Conservation (phyloP, 1,284 basidiomycete genomes). For the Chiua sp. region DNA sequence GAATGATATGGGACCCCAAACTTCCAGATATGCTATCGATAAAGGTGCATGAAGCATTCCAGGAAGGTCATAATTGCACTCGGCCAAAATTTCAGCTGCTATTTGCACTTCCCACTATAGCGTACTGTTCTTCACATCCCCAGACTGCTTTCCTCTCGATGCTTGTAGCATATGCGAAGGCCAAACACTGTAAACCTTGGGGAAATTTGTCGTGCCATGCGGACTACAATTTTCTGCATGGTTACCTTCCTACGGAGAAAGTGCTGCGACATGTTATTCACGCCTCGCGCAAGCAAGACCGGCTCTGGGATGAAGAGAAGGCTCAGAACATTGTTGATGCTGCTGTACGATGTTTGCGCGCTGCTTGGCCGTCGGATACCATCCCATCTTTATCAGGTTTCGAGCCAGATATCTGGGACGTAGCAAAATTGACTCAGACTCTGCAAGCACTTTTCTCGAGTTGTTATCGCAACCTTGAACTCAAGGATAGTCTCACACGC, state of each 20-base stretch:
- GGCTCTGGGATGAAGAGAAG: too few species aligned
- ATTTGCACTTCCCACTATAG: not conserved
- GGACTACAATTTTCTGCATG: not conserved
- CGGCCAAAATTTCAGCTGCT: not conserved
- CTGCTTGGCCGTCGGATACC: not conserved
- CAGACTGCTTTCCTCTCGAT: not conserved
- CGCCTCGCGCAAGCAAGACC: not conserved
- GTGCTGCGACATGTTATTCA: not conserved
- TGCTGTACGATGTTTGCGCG: not conserved
- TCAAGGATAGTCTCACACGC: not conserved
- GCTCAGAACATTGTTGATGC: not conserved
- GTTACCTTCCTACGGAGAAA: not conserved
- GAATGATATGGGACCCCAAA: not conserved
- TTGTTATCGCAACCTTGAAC: not conserved
- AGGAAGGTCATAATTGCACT: not conserved
- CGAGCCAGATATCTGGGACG: not conserved
- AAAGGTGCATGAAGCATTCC: not conserved
- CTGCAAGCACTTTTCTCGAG: not conserved
- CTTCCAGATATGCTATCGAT: not conserved
- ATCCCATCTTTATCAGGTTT: not conserved
- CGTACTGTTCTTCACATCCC: not conserved
- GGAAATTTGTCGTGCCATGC: not conserved
- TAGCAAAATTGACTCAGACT: not conserved
- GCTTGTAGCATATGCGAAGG: not conserved
- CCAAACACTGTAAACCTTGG: too few species aligned